Percentiles rank a stretch among this genome's conserved stretches.
Conservation (phyloP, 495 filamentous ascomycete genomes). For the Peziza echinospora region DNA sequence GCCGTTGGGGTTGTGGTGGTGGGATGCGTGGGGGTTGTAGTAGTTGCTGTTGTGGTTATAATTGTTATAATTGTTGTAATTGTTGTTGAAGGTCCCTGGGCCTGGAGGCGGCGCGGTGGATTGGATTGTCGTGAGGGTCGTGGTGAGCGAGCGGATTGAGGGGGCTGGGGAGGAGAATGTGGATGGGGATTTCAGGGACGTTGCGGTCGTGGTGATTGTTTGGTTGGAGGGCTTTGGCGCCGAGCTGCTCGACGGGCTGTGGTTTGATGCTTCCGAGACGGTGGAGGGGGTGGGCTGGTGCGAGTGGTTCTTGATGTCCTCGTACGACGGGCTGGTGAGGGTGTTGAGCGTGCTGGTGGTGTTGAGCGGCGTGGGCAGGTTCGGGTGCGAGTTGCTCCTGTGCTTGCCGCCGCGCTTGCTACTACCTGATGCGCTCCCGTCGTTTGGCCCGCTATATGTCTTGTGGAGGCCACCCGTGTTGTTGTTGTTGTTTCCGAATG, state of each 20-base stretch:
- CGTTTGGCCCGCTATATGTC: not conserved
- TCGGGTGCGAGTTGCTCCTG: conserved; percentile 4
- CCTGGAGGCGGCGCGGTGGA: conserved; percentile 44
- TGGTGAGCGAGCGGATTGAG: conserved; percentile 76
- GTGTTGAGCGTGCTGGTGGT: conserved; percentile 8
- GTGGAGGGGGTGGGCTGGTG: conserved; percentile 2
- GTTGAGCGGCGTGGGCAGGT: conserved; percentile 3
- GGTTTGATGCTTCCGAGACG: not conserved
- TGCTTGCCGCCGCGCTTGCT: not conserved
- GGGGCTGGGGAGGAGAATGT: conserved; percentile 88
- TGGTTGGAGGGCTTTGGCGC: not conserved
- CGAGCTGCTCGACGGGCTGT: not conserved
- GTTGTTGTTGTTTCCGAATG: not conserved
- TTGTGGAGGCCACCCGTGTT: not conserved
- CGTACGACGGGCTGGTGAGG: not conserved
- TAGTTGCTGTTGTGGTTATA: too few relatives aligned
- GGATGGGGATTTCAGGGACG: conserved; percentile 3
- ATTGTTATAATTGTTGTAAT: conserved; percentile 17
- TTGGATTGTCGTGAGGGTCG: conserved; percentile 89
- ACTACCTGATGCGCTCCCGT: too few relatives aligned
- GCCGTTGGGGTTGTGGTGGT: conserved; percentile 28
- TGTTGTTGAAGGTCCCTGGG: conserved; percentile 2
- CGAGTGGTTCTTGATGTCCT: not conserved
- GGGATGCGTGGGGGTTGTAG: conserved; percentile 27
- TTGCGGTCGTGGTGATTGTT: conserved; percentile 28